Percentiles rank a stretch among this genome's conserved stretches.
Conservation (phyloP, 805 yeast genomes). For the Ogataea nakhonphanomensis region DNA sequence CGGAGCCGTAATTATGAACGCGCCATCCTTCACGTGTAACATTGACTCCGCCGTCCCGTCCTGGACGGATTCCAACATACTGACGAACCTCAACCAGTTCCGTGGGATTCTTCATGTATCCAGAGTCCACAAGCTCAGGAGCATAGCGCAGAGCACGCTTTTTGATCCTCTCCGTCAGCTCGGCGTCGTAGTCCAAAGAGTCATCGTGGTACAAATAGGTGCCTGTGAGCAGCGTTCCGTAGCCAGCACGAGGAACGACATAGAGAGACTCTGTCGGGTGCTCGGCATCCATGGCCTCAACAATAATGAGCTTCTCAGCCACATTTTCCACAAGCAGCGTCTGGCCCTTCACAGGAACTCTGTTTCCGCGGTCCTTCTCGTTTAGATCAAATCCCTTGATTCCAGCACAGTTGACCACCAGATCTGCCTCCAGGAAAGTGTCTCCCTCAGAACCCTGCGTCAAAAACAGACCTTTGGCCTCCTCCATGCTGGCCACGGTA, state of each 20-base stretch:
- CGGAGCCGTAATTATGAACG: slow-evolving; percentile 70
- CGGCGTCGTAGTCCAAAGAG: slow-evolving; percentile 36
- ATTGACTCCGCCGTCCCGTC: slow-evolving; percentile 55
- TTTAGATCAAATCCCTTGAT: slow-evolving; percentile 42
- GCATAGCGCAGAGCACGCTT: slow-evolving; percentile 42
- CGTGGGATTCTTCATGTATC: slow-evolving; percentile 37
- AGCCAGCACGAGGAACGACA: slow-evolving; percentile 64
- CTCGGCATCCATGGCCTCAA: slow-evolving; percentile 30
- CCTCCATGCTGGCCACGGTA: slow-evolving; percentile 38
- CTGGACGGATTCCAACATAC: slow-evolving; percentile 72
- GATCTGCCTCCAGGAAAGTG: slow-evolving; percentile 32
- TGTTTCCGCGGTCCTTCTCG: slow-evolving; percentile 41
- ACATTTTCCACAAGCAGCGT: slow-evolving; percentile 50
- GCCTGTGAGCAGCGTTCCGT: slow-evolving; percentile 64
- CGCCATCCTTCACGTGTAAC: slow-evolving; percentile 34
- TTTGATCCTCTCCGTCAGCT: slow-evolving; percentile 46
- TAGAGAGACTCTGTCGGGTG: slow-evolving; percentile 48
- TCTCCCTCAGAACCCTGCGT: slow-evolving; percentile 3
- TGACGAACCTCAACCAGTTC: slow-evolving; percentile 45
- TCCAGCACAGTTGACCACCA: slow-evolving; percentile 57
- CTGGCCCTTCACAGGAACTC: slow-evolving; percentile 56
- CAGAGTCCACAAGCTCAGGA: slow-evolving; percentile 43
- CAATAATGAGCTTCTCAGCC: slow-evolving; percentile 32
- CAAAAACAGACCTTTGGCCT: slow-evolving; percentile 20
- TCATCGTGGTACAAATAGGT: slow-evolving; percentile 24